Conservation (phyloP, 371 early-diverging fungal genomes). For the Zychaea mexicana region DNA sequence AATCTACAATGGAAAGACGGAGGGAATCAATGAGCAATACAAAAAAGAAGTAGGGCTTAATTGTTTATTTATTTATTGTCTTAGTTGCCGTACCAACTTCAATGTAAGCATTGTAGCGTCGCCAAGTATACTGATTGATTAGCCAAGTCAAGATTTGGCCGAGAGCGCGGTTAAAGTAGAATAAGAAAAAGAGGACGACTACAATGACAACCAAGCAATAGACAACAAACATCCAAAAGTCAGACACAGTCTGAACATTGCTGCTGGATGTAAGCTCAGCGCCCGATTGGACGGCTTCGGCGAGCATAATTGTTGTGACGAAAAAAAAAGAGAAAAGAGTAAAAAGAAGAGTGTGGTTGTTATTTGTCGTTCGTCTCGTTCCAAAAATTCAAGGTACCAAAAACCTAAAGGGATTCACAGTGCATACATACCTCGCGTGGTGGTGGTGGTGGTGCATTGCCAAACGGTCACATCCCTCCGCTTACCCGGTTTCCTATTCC, state of each 20-base stretch:
- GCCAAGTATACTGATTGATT: conserved; percentile 75
- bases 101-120: conserved; percentile 68
- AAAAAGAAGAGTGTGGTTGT: not conserved
- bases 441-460: too few relatives aligned
- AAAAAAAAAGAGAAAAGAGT: not conserved
- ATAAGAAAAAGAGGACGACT: conserved; percentile 76
- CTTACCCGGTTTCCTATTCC: too few relatives aligned
- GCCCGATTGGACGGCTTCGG: not conserved
- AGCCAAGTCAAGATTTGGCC: conserved; percentile 67
- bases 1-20: conserved; percentile 49
- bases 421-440: too few relatives aligned
- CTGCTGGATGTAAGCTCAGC: conserved; percentile 2
- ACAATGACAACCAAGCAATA: conserved; percentile 72
- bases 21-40: not conserved
- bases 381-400: too few relatives aligned
- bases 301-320: not conserved
- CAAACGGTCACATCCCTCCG: too few relatives aligned
- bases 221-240: conserved; percentile 66
- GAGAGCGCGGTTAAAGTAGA: conserved; percentile 74
- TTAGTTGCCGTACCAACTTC: conserved; percentile 63
- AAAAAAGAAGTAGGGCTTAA: not conserved
- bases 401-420: too few relatives aligned
- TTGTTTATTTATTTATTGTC: not conserved
- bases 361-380: not conserved
- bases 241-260: conserved; percentile 33